Evolutionary conservation across 2,329 filamentous ascomycete genomes (phyloP), one percentile per base, ranked within the genome.

Genomic region (Penicillium hordei): DNA sequence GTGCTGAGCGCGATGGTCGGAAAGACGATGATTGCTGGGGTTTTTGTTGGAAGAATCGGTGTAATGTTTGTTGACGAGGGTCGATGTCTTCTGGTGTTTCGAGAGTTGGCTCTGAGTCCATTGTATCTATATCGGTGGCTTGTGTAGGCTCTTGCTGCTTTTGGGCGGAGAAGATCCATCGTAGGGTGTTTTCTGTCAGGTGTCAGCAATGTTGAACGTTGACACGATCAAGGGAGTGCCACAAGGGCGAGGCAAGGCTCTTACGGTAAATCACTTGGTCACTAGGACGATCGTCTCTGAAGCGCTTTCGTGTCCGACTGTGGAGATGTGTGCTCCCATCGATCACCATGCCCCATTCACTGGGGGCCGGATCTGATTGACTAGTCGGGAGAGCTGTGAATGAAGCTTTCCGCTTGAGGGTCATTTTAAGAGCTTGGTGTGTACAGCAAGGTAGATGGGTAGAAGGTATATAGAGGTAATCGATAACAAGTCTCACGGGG

Each of bases 371-470:
- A 15, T 29, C 55, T 36, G 59, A 62, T 31, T 53, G 54, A 45
- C 55, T 60, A 19, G 79, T 76, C 36, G 78, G 68, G 19, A 80
- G 61, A 15, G 68, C 76, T 17, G 81, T 78, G 61, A 79, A 77
- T 42, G 82, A 83, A 44, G 83, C 81, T 70, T 86, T 86, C 68
- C 84, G 83, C 70, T 86, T 86, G 70, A 82, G 74, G 23, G 77
- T 75, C 83, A 86, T 86, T n/a, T 43, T 57, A 5, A 19, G 13
- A 17, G 31, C 13, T 23, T 34, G 43, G 19, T 46, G 23, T 25
- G 13, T 50, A 15, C n/a, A 36, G 21, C 8, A 15, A 36, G 10
- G 10, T 12, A 5, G 7, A 27, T 31, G 2, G 19, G 43, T 23
- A 42, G 43, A 15, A 19, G 7, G 38, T 27, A 23, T 5, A 12